A percentile compares a stretch with the other conserved stretches of the same genome.
Evolutionary conservation across 1,284 basidiomycete genomes (phyloP).

Genomic region (Entoloma clypeatum): DNA sequence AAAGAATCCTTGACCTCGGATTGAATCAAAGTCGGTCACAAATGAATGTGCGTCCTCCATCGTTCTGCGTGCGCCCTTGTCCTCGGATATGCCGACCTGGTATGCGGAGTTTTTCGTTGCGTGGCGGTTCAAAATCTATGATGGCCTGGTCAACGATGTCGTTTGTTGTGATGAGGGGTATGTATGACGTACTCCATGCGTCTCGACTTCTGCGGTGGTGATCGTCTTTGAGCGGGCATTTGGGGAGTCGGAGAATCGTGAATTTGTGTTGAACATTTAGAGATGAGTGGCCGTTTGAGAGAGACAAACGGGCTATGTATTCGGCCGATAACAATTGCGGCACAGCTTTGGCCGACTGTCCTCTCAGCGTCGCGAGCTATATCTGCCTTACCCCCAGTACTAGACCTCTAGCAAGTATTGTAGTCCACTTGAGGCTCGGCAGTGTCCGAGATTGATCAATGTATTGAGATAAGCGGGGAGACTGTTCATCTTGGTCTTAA

Average conservation of each 20-base stretch:
- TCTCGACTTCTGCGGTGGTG: conserved; percentile 68
- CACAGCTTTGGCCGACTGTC: too few species aligned
- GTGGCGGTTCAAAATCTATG: conserved; percentile 57
- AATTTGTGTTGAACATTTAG: conserved; percentile 6
- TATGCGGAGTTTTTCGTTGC: conserved; percentile 57
- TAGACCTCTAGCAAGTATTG: too few species aligned
- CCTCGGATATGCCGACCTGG: conserved; percentile 88
- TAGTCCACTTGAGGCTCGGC: too few species aligned
- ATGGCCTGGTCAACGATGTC: background rate
- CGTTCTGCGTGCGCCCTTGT: conserved; percentile 85
- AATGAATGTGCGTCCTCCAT: conserved; percentile 99
- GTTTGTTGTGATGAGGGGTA: background rate
- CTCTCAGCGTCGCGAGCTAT: too few species aligned
- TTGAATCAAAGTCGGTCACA: conserved; percentile 87
- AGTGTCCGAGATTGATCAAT: too few species aligned
- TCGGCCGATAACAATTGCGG: too few species aligned
- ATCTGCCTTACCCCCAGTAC: too few species aligned
- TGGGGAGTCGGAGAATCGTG: conserved; percentile 38
- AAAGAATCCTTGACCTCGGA: conserved; percentile 95
- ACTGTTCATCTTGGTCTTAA: conserved; percentile 15
- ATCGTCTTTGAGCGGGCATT: conserved; percentile 78
- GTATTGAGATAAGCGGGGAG: conserved; percentile 4
- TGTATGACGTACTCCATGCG: conserved; percentile 62
- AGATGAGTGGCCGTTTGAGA: conserved; percentile 2
- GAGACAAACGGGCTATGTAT: too few species aligned